Evolutionary conservation across 1,284 basidiomycete genomes (phyloP).

Genomic region (Cryptococcus depauperatus): DNA sequence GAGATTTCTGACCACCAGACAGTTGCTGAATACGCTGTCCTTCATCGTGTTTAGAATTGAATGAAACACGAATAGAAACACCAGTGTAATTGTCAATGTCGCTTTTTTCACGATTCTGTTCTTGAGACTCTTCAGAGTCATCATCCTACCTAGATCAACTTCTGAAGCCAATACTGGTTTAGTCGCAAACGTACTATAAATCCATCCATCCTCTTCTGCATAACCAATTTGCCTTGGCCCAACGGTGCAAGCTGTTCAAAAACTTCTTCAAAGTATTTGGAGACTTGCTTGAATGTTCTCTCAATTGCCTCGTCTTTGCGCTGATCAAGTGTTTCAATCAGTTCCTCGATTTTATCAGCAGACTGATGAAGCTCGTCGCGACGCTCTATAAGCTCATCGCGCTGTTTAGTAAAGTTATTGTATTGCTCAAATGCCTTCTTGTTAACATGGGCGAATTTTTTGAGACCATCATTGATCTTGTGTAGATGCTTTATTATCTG

Average conservation of each 20-base stretch:
- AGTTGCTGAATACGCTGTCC: conserved; percentile 92
- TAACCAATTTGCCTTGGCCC: conserved; percentile 81
- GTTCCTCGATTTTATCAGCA: conserved; percentile 79
- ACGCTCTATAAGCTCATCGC: conserved; percentile 78
- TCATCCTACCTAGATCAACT: conserved; percentile 33
- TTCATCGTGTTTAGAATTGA: conserved; percentile 96
- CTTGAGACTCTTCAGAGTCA: conserved; percentile 34
- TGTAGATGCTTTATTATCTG: conserved; percentile 87
- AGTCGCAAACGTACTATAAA: conserved; percentile 47
- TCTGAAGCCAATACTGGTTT: background rate
- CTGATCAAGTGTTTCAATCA: conserved; percentile 92
- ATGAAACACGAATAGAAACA: conserved; percentile 92
- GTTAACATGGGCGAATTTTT: conserved; percentile 96
- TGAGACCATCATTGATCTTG: conserved; percentile 79
- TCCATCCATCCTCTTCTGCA: conserved; percentile 79
- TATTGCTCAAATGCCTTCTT: conserved; percentile 99
- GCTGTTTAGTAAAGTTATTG: conserved; percentile 93
- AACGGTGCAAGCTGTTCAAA: conserved; percentile 96
- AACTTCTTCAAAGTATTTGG: conserved; percentile 91
- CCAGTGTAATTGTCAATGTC: conserved; percentile 92
- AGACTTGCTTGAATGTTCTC: conserved; percentile 95
- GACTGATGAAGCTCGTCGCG: conserved; percentile 85
- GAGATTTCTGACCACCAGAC: conserved; percentile 94
- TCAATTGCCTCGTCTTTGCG: conserved; percentile 98
- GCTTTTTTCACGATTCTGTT: conserved; percentile 49